phyloP scores from a whole-genome alignment of 176 grass and related monocot genomes.

The Zea luxurians region DNA sequence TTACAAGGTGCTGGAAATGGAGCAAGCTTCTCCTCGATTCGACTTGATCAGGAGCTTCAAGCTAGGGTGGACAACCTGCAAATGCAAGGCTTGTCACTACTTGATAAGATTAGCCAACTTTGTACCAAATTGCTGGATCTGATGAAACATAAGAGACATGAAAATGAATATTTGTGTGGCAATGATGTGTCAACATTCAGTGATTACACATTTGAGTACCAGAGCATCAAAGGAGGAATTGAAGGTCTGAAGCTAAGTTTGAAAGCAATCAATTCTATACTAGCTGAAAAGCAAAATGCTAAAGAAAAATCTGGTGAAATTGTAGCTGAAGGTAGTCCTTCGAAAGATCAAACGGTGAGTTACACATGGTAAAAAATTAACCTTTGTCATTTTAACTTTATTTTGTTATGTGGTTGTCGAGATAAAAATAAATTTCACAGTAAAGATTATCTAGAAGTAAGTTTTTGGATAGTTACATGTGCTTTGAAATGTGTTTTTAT shows the following conservation, averaged over 20 bases:
- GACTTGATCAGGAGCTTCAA: slow-evolving; percentile 60
- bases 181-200: slow-evolving; percentile 45
- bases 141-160: slow-evolving; percentile 46
- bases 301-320: slow-evolving; percentile 37
- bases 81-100: slow-evolving; percentile 63
- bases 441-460: not conserved
- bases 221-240: slow-evolving; percentile 67
- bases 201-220: slow-evolving; percentile 62
- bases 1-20: slow-evolving; percentile 60
- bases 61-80: slow-evolving; percentile 66
- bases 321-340: slow-evolving; percentile 25
- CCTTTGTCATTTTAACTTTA: not conserved
- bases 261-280: slow-evolving; percentile 36
- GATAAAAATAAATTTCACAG: not conserved
- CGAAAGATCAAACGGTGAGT: slow-evolving; percentile 36
- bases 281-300: slow-evolving; percentile 56
- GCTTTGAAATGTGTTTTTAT: not conserved
- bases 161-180: slow-evolving; percentile 37
- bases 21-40: slow-evolving; percentile 41
- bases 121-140: slow-evolving; percentile 55
- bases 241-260: slow-evolving; percentile 72
- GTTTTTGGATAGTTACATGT: not conserved
- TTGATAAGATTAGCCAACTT: slow-evolving; percentile 59
- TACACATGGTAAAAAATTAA: slow-evolving; percentile 27
- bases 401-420: not conserved